Base-by-base conservation (phyloP, 768 basidiomycete species). In the Kwoniella mangroviensis region DNA sequence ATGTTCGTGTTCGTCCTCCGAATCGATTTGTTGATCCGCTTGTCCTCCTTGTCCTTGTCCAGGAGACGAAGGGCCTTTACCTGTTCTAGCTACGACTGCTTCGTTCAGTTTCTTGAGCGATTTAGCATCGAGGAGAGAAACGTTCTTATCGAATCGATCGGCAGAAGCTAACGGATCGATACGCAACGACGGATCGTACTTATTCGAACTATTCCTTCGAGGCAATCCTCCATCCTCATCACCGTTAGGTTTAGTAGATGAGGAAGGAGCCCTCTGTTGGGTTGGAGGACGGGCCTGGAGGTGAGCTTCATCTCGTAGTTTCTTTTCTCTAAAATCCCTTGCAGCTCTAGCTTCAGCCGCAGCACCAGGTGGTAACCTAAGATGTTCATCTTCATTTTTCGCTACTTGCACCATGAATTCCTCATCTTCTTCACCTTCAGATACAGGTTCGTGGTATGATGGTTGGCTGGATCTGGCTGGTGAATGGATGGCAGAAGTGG, bases 361-460 rank as follows among this genome's bases (percentile, higher is more conserved):
- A 11, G 80, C 83, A 22, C 76, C 77, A 2, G 87, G 87, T 61
- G 89, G 88, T 58, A 98, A 84, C 34, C 94, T 91, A 1, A 91
- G 90, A 49, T 91, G 89, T 74, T 88, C 88, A 68, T 89, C 89
- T 81, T 98, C 95, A 77, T 99, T 92, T 63, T 83, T 87, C 4
- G 93, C 91, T 19, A 91, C 89, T 0, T 86, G 86, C 24, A 90
- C 75, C 40, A 79, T 69, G 13, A 81, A 77, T 68, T 81, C 80
- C 28, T 86, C 90, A 74, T 94, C 91, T 68, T 94, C 95, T 81
- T 99, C 96, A 45, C 93, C 97, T 82, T 98, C 97, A 0, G 94
- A 97, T 12, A 94, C 85, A 0, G 97, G 97, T 78, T 99, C 97
- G 26, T 88, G 86, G 78, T 98, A 98, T 15, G 74, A 63, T 51